Conservation (phyloP, 805 yeast genomes). For the Myxozyma kluyveri region DNA sequence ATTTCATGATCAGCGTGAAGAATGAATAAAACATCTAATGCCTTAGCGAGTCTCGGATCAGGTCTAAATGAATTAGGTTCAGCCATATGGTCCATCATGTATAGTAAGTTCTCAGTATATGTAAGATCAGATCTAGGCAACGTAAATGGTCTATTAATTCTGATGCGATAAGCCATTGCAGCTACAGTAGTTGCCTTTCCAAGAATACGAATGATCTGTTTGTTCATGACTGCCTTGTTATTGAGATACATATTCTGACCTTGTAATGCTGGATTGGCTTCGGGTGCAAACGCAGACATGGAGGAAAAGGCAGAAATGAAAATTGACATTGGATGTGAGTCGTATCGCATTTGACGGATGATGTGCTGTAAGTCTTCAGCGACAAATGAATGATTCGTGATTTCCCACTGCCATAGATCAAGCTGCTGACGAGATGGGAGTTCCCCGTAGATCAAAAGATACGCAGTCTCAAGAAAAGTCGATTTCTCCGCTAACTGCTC, state of each 20-base stretch:
- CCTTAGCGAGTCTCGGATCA: slow-evolving; percentile 29
- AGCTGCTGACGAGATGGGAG: slow-evolving; percentile 22
- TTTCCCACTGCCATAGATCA: slow-evolving; percentile 21
- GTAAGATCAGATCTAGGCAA: slow-evolving; percentile 26
- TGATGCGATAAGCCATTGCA: slow-evolving; percentile 29
- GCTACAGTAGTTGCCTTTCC: slow-evolving; percentile 29
- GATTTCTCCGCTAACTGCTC: slow-evolving; percentile 29
- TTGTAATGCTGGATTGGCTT: slow-evolving; percentile 27
- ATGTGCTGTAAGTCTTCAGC: slow-evolving; percentile 25
- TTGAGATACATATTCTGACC: slow-evolving; percentile 22
- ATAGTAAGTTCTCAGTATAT: slow-evolving; percentile 28
- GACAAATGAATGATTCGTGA: slow-evolving; percentile 29
- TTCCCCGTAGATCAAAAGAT: slow-evolving; percentile 28
- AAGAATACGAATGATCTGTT: slow-evolving; percentile 28
- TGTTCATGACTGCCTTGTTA: slow-evolving; percentile 24
- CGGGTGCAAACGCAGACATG: slow-evolving; percentile 29
- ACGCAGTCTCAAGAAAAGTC: slow-evolving; percentile 26
- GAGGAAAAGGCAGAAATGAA: slow-evolving; percentile 28
- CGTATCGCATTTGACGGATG: slow-evolving; percentile 27
- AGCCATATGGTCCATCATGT: slow-evolving; percentile 30
- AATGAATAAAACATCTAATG: slow-evolving; percentile 27
- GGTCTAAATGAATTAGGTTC: slow-evolving; percentile 29
- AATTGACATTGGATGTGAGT: slow-evolving; percentile 27
- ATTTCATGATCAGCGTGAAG: slow-evolving; percentile 29
- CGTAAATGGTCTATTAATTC: slow-evolving; percentile 26